These are phyloP conservation scores for Yarrowia hollandica DNA, from an alignment of 805 yeast genomes.

Conservation along the genomic window DNA sequence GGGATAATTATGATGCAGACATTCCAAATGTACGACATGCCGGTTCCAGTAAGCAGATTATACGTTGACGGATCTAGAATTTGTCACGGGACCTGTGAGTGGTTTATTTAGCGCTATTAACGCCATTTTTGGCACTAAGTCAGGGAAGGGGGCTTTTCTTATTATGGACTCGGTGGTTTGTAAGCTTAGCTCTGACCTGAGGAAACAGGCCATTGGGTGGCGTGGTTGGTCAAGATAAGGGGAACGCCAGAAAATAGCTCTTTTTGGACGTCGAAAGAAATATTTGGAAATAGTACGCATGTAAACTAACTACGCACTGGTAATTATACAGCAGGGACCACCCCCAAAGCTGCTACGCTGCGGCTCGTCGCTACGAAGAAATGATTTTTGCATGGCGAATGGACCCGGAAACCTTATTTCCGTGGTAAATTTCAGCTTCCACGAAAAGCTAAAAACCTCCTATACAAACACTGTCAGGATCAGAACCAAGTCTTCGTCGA, in stretches of 20 bases:
- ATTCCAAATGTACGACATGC: too few species aligned
- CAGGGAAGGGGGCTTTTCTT: neutral
- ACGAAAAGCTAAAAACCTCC: slow-evolving; percentile 1
- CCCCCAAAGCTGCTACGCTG: neutral
- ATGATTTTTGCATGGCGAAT: neutral
- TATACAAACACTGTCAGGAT: neutral
- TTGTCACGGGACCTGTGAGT: too few species aligned
- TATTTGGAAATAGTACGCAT: too few species aligned
- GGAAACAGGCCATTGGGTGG: slow-evolving; percentile 16
- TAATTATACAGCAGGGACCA: too few species aligned
- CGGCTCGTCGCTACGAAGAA: neutral
- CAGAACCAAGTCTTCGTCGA: neutral
- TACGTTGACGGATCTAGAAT: too few species aligned
- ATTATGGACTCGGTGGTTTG: neutral
- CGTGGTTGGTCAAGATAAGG: slow-evolving; percentile 1
- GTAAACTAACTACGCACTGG: too few species aligned
- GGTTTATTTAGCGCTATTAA: too few species aligned
- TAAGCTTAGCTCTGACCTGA: slow-evolving; percentile 3
- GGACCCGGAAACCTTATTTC: neutral
- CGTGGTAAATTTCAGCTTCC: neutral
- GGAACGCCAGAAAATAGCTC: too few species aligned
- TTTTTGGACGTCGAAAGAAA: too few species aligned
- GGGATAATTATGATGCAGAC: too few species aligned
- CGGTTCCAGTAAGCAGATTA: too few species aligned
- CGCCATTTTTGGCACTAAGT: too few species aligned